A percentile compares a stretch with the other conserved stretches of the same genome.
Conservation (phyloP, 176 grass and related monocot species). For the Oryza longistaminata region DNA sequence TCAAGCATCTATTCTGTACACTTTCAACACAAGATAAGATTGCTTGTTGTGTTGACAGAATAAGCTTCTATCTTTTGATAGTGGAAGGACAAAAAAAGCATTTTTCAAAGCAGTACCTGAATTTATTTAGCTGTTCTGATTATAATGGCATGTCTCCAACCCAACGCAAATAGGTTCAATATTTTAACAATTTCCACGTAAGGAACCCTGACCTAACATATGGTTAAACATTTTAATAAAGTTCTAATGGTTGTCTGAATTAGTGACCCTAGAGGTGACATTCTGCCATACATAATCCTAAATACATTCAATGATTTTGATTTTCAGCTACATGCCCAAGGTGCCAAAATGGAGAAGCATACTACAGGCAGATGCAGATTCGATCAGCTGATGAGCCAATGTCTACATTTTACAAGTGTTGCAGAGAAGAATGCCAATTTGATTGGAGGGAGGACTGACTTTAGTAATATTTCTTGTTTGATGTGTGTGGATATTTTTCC, state of each 20-base stretch:
- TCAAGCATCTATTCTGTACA: background rate
- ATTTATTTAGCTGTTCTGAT: background rate
- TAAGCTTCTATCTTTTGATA: background rate
- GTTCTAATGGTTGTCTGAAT: background rate
- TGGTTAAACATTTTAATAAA: background rate
- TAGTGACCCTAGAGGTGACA: background rate
- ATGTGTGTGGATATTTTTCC: background rate
- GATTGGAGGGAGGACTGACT: constrained; percentile 68
- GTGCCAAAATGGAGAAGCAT: constrained; percentile 63
- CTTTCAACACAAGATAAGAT: background rate
- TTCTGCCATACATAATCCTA: background rate
- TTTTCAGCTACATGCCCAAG: constrained; percentile 64
- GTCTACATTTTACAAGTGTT: constrained; percentile 62
- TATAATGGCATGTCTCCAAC: background rate
- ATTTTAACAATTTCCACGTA: background rate
- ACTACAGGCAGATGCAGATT: constrained; percentile 58
- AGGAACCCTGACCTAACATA: background rate
- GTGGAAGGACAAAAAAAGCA: background rate
- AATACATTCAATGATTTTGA: constrained; percentile 5
- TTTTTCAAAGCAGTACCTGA: background rate
- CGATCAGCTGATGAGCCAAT: constrained; percentile 71
- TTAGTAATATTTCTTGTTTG: background rate
- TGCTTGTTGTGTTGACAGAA: background rate
- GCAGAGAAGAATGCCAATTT: constrained; percentile 45
- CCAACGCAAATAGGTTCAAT: background rate